These are phyloP conservation scores for Entophlyctis luteolus DNA, from an alignment of 192 early-diverging fungal genomes.

Conservation along the genomic window DNA sequence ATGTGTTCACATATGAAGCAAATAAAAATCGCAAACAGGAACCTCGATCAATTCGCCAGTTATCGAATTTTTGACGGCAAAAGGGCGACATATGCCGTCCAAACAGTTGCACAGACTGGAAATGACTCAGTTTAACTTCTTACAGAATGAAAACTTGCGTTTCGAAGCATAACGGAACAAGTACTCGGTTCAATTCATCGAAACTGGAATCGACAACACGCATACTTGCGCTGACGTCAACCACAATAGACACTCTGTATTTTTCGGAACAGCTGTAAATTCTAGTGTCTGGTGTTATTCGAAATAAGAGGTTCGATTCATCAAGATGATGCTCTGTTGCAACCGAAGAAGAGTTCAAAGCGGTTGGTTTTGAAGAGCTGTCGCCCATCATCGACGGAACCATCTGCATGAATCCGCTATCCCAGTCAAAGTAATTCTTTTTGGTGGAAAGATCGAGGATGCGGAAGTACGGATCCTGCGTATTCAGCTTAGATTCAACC, in stretches of 20 bases:
- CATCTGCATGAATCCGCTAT: not conserved
- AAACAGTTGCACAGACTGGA: slow-evolving; percentile 45
- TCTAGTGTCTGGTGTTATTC: slow-evolving; percentile 65
- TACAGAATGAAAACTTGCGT: slow-evolving; percentile 27
- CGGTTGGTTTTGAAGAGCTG: not conserved
- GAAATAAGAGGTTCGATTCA: too few species aligned
- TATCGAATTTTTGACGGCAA: slow-evolving; percentile 31
- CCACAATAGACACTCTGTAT: slow-evolving; percentile 63
- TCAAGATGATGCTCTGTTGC: not conserved
- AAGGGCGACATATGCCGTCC: slow-evolving; percentile 47
- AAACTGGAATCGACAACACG: slow-evolving; percentile 40
- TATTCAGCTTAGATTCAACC: not conserved
- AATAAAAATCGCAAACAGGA: not conserved
- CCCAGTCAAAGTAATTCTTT: slow-evolving; percentile 10
- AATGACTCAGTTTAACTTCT: not conserved
- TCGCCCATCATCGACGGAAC: not conserved
- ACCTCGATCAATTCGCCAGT: slow-evolving; percentile 12
- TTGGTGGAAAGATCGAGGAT: slow-evolving; percentile 15
- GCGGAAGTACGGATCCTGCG: slow-evolving; percentile 17
- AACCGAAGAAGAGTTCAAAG: not conserved
- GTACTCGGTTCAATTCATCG: slow-evolving; percentile 33
- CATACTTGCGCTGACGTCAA: slow-evolving; percentile 69
- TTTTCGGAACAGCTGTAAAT: slow-evolving; percentile 54
- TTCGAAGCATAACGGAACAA: slow-evolving; percentile 44
- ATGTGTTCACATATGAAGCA: not conserved